Evolutionary conservation across 139 green algal species (phyloP), one percentile per base, ranked within the genome.

Genomic region (Coccomyxa sp.): DNA sequence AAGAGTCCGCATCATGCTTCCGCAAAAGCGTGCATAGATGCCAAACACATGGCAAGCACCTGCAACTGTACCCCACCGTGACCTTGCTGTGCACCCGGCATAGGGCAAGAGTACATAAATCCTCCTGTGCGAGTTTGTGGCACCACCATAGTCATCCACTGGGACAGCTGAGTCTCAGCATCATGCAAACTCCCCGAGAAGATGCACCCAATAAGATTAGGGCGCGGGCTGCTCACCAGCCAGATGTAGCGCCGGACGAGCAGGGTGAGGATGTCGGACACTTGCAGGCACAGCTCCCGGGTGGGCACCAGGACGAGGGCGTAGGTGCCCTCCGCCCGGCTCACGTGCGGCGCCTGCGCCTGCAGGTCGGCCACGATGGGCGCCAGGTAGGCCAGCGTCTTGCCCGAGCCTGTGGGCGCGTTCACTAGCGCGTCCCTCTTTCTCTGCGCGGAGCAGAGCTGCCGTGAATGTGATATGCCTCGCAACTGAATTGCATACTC

Each of bases 311-410:
- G 70, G 0, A 98, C 58, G 0, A 98, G 18, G 2, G 89, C 95
- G 69, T 89, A 69, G 4, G 91, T 95, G 80, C 94, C 94, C 29
- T 95, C 89, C 29, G 40, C 55, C 8, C 94, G 76, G 27, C 54
- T 81, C 54, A 98, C 76, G 31, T 85, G 82, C 31, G 87, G 91
- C 55, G 75, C 38, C 14, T 41, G n/a, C 22, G 55, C 80, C 16
- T 91, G 85, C 75, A 98, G 82, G 27, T 86, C 70, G 36, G 97
- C 74, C 34, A 99, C 83, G 7, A 99, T 92, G 35, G 95, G 94
- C 35, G 91, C 88, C 68, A 98, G 86, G 83, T 97, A 98, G 18
- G 89, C 85, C 70, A 98, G 85, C 3, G 95, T 98, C 85, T 99
- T 99, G 39, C 95, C 95, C 9, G 85, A 92, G 14, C 94, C 94